phyloP scores from a whole-genome alignment of 2,329 filamentous ascomycete species.

The Beauveria australis region DNA sequence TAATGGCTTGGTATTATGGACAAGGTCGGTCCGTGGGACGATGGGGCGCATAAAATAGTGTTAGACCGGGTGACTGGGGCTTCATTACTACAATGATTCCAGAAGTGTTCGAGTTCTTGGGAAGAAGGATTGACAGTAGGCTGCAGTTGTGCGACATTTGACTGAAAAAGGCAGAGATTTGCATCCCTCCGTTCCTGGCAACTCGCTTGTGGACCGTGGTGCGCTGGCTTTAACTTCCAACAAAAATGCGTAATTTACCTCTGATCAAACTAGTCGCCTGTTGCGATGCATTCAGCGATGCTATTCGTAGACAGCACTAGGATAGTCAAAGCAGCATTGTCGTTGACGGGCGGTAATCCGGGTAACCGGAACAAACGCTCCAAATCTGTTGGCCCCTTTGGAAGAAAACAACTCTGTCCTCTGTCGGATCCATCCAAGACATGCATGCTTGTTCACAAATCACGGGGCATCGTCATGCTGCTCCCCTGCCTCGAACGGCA shows the following conservation, averaged over 20 bases:
- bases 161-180: not conserved
- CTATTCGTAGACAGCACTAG: not conserved
- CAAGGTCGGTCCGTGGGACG: not conserved
- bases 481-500: not conserved
- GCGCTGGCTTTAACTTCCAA: not conserved
- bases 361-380: not conserved
- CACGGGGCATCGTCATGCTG: not conserved
- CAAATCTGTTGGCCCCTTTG: not conserved
- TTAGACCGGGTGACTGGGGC: not conserved
- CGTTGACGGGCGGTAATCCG: not conserved
- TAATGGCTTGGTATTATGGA: not conserved
- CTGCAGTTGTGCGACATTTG: not conserved
- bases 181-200: not conserved
- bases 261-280: not conserved
- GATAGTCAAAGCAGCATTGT: not conserved
- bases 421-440: not conserved
- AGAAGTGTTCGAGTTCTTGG: not conserved
- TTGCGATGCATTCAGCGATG: not conserved
- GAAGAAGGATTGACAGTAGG: not conserved
- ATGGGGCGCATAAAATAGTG: not conserved
- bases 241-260: not conserved
- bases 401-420: not conserved
- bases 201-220: too few relatives aligned
- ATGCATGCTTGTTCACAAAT: not conserved
- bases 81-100: not conserved